A percentile compares a stretch with the other conserved stretches of the same genome.
These are phyloP conservation scores for Breynia disticha DNA, from an alignment of 441 rosid genomes.

Conservation along the genomic window DNA sequence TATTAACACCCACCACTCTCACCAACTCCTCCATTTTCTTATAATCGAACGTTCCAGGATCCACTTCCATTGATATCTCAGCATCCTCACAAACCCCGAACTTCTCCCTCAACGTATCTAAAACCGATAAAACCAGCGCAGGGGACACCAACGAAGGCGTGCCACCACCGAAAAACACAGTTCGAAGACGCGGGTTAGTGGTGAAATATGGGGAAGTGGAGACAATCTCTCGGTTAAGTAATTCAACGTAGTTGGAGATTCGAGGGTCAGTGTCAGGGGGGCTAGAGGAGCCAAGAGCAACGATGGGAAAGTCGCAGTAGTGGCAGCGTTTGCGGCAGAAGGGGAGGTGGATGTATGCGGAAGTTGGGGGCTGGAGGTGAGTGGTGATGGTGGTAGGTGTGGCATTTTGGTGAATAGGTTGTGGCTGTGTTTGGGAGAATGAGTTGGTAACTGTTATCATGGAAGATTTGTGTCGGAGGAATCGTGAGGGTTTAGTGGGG, in stretches of 20 bases:
- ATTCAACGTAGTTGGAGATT: slow-evolving; percentile 49
- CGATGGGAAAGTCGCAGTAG: slow-evolving; percentile 83
- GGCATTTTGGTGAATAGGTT: slow-evolving; percentile 70
- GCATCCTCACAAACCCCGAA: slow-evolving; percentile 52
- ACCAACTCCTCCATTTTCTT: slow-evolving; percentile 43
- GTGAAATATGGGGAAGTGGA: slow-evolving; percentile 37
- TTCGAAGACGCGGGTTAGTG: slow-evolving; percentile 47
- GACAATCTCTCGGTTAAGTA: slow-evolving; percentile 54
- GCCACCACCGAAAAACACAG: slow-evolving; percentile 90
- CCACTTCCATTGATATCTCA: slow-evolving; percentile 97
- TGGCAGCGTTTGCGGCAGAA: slow-evolving; percentile 96
- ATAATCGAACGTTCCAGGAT: slow-evolving; percentile 79
- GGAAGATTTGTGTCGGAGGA: slow-evolving; percentile 9
- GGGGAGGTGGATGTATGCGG: slow-evolving; percentile 84
- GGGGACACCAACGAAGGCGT: slow-evolving; percentile 95
- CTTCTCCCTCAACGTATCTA: slow-evolving; percentile 44
- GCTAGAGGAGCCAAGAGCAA: slow-evolving; percentile 63
- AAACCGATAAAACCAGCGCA: slow-evolving; percentile 43
- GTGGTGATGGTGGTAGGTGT: slow-evolving; percentile 36
- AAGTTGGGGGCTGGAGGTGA: slow-evolving; percentile 44
- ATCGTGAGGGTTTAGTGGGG: slow-evolving; percentile 25
- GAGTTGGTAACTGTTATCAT: slow-evolving; percentile 6
- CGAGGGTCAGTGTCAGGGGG: slow-evolving; percentile 55
- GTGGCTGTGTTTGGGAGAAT: slow-evolving; percentile 19
- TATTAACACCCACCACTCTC: slow-evolving; percentile 59